These are phyloP conservation scores for Leishmania tropica DNA, from an alignment of 208 protist genomes.

Conservation along the genomic window DNA sequence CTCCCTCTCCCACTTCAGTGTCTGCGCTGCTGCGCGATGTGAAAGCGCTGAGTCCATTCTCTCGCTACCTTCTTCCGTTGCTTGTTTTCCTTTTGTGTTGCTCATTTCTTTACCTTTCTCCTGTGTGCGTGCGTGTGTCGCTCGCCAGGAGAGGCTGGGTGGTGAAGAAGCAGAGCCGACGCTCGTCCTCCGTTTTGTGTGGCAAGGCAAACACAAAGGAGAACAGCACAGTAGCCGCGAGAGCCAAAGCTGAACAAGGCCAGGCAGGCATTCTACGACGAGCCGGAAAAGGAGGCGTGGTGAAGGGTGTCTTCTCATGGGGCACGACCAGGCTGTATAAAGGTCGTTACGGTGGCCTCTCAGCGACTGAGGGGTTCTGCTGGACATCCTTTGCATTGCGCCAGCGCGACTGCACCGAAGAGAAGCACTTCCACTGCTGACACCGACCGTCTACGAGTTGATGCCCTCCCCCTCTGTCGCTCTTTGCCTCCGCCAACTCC, in stretches of 20 bases:
- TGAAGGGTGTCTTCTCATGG: neutral
- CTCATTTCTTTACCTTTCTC: neutral
- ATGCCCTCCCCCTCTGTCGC: neutral
- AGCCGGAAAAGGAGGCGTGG: neutral
- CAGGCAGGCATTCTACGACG: neutral
- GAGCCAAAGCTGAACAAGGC: neutral
- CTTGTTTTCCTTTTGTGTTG: neutral
- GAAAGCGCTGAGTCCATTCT: neutral
- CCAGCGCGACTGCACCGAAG: neutral
- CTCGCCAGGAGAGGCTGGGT: neutral
- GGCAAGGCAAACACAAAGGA: neutral
- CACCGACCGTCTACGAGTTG: neutral
- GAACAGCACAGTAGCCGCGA: neutral
- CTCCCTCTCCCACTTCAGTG: neutral
- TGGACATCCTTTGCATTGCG: neutral
- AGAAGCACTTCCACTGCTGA: neutral
- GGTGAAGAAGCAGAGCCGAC: neutral
- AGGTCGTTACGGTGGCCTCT: neutral
- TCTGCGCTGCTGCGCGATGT: neutral
- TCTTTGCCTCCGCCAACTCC: no score
- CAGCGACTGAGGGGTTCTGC: neutral
- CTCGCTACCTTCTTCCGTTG: neutral
- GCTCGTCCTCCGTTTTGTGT: neutral
- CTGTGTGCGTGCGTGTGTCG: neutral
- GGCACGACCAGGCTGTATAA: neutral